Conservation (phyloP, 176 grass and related monocot species). For the Echinochloa phyllopogon region DNA sequence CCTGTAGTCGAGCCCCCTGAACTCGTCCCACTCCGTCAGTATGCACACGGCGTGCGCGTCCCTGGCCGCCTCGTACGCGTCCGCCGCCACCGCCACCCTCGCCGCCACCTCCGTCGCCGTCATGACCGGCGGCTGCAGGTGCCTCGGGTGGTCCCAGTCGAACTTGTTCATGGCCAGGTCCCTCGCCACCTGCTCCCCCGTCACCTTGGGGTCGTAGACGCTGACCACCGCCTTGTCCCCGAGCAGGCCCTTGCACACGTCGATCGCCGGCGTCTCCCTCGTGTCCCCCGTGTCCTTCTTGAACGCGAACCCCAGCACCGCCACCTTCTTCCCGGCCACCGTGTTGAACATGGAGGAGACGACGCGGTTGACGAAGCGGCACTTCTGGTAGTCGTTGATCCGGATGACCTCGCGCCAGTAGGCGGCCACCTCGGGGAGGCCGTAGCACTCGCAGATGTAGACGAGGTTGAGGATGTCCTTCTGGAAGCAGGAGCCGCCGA, state of each 20-base stretch:
- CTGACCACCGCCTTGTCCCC: constrained; percentile 57
- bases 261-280: constrained; percentile 52
- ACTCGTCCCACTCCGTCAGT: constrained; percentile 66
- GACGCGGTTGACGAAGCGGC: constrained; percentile 48
- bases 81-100: constrained; percentile 35
- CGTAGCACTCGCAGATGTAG: constrained; percentile 65
- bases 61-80: constrained; percentile 48
- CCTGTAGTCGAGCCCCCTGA: constrained; percentile 45
- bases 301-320: constrained; percentile 51
- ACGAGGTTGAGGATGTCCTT: constrained; percentile 65
- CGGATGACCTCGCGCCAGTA: constrained; percentile 54
- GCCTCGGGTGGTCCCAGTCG: constrained; percentile 78
- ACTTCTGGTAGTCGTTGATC: constrained; percentile 58
- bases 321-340: constrained; percentile 50
- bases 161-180: constrained; percentile 85
- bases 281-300: constrained; percentile 59
- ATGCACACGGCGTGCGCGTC: constrained; percentile 60
- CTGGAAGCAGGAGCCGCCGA: constrained; percentile 57
- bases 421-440: constrained; percentile 40
- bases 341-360: constrained; percentile 64
- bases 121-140: constrained; percentile 57
- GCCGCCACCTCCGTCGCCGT: constrained; percentile 12
- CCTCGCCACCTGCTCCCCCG: constrained; percentile 69
- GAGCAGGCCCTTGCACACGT: constrained; percentile 51
- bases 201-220: constrained; percentile 84